Percentiles rank a stretch among this genome's conserved stretches.
Conservation (phyloP, 202 grass and related monocot species). For the Dendrocalamus latiflorus region DNA sequence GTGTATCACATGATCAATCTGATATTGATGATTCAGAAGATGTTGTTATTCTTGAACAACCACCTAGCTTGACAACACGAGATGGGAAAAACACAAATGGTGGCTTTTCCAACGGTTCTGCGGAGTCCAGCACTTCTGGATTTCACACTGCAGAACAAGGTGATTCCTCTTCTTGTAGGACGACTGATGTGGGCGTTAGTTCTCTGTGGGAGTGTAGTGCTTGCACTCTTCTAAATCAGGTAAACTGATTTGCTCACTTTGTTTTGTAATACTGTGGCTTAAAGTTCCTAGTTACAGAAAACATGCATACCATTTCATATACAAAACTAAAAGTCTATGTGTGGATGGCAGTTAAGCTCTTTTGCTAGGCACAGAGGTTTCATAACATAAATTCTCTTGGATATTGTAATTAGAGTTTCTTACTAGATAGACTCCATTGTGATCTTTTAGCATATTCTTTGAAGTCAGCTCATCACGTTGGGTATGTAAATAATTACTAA, state of each 20-base stretch:
- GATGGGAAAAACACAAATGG: not conserved
- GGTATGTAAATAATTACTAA: too few relatives aligned
- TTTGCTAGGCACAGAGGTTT: too few relatives aligned
- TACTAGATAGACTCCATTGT: not conserved
- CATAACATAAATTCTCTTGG: not conserved
- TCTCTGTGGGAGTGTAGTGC: slow-evolving; percentile 71
- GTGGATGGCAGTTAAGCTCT: too few relatives aligned
- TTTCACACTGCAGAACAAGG: slow-evolving; percentile 4
- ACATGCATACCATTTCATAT: too few relatives aligned
- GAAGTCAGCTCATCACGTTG: not conserved
- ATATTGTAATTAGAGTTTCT: not conserved
- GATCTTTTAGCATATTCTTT: slow-evolving; percentile 12
- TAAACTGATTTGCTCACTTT: too few relatives aligned
- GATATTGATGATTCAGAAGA: slow-evolving; percentile 43
- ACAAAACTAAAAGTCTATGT: too few relatives aligned
- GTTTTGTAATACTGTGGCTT: too few relatives aligned
- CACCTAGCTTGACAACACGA: too few relatives aligned
- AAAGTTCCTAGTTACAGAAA: too few relatives aligned
- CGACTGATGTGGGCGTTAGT: slow-evolving; percentile 24
- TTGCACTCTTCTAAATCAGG: too few relatives aligned
- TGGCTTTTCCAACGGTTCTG: slow-evolving; percentile 7
- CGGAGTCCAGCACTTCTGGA: slow-evolving; percentile 6
- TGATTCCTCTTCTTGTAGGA: slow-evolving; percentile 41
- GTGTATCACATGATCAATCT: slow-evolving; percentile 56
- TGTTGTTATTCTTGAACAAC: too few relatives aligned